Percentiles rank a stretch among this genome's conserved stretches.
Evolutionary conservation across 2,329 filamentous ascomycete species (phyloP).

Genomic region (Aspergillus amoenus): DNA sequence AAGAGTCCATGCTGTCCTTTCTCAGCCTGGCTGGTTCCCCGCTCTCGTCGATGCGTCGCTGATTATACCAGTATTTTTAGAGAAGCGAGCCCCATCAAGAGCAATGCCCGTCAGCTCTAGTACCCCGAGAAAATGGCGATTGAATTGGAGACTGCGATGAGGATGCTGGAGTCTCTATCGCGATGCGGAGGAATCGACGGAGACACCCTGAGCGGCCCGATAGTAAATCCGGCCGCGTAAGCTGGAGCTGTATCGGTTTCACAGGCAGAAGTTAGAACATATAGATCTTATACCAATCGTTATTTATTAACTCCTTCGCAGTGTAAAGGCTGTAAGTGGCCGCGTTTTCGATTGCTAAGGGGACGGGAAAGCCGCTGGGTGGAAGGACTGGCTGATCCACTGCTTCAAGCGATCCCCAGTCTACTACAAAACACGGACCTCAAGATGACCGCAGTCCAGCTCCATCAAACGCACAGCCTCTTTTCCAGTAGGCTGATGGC

Average conservation of each 20-base stretch:
- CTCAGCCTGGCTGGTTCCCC: background rate
- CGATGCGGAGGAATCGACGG: conserved; percentile 23
- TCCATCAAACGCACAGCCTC: too few species aligned
- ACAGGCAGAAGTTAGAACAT: background rate
- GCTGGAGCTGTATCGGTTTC: background rate
- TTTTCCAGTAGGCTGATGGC: too few species aligned
- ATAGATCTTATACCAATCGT: background rate
- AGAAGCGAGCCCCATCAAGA: conserved; percentile 23
- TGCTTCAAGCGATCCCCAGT: background rate
- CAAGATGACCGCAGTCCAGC: background rate
- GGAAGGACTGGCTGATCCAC: background rate
- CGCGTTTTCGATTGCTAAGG: background rate
- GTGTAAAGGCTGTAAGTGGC: background rate
- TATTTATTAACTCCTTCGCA: background rate
- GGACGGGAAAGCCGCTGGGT: background rate
- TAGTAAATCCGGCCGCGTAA: conserved; percentile 31
- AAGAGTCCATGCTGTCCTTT: conserved; percentile 41
- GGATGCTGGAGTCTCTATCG: conserved; percentile 10
- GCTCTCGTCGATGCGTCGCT: background rate
- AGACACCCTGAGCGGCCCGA: conserved; percentile 35
- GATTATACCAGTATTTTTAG: background rate
- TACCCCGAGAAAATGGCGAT: conserved; percentile 5
- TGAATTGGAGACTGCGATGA: conserved; percentile 9
- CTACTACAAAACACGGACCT: background rate
- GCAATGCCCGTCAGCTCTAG: conserved; percentile 15